phyloP scores from a whole-genome alignment of 2,329 filamentous ascomycete species.

The Huntiella bhutanensis region DNA sequence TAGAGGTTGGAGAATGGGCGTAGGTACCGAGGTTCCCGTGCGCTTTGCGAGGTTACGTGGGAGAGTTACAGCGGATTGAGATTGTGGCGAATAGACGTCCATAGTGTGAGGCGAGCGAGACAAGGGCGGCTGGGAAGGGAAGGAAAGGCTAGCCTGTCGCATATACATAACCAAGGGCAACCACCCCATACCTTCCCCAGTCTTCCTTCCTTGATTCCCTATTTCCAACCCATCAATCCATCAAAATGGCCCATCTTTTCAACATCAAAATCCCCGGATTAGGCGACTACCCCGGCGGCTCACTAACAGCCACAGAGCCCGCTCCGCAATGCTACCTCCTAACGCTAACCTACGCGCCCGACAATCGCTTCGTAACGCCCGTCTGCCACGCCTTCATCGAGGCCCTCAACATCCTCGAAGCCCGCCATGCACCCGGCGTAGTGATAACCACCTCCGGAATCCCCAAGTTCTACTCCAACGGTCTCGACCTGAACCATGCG shows the following conservation, averaged over 20 bases:
- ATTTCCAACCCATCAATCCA: not conserved
- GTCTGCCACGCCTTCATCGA: conserved; percentile 50
- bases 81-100: no score
- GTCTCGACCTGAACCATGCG: conserved; percentile 58
- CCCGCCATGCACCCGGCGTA: conserved; percentile 45
- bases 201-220: not conserved
- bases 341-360: conserved; percentile 49
- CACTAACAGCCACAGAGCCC: conserved; percentile 43
- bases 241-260: conserved; percentile 26
- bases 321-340: conserved; percentile 48
- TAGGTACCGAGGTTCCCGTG: no score
- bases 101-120: no score
- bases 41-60: no score
- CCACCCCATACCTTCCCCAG: no score
- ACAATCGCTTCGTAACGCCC: conserved; percentile 54
- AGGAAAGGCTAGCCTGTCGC: no score
- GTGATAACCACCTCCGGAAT: conserved; percentile 60
- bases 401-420: conserved; percentile 58
- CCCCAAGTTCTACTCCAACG: conserved; percentile 66
- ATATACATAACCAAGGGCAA: no score
- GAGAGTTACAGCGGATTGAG: no score
- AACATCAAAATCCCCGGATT: conserved; percentile 34
- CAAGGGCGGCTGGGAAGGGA: no score
- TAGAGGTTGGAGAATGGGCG: no score
- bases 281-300: conserved; percentile 30